Conservation (phyloP, 2,329 filamentous ascomycete species). For the Zalaria obscura region DNA sequence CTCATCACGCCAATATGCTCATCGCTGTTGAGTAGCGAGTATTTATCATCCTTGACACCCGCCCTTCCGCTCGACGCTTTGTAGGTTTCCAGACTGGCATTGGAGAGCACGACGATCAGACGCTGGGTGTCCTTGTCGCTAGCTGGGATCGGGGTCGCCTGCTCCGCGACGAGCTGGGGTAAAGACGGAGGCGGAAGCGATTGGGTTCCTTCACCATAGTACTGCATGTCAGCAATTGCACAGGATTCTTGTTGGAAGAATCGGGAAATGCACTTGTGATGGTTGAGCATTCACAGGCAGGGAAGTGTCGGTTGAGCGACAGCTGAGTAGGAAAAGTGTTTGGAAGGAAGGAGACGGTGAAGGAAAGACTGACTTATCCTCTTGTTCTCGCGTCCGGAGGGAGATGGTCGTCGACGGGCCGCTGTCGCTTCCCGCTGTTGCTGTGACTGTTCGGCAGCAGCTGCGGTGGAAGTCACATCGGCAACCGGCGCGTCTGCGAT, state of each 20-base stretch:
- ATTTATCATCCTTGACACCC: constrained; percentile 75
- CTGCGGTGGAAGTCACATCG: no score
- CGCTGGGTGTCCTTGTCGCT: constrained; percentile 84
- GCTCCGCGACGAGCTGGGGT: constrained; percentile 85
- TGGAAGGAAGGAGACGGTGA: background rate
- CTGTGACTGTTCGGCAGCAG: no score
- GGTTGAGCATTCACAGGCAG: constrained; percentile 6
- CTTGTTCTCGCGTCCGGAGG: constrained; percentile 6
- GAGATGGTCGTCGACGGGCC: background rate
- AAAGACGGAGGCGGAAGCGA: constrained; percentile 85
- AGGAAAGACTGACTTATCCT: constrained; percentile 7
- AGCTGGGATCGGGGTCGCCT: constrained; percentile 68
- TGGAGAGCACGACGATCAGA: constrained; percentile 89
- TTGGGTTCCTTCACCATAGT: constrained; percentile 48
- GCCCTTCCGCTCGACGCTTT: constrained; percentile 57
- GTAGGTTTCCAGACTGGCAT: constrained; percentile 96
- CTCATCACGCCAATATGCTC: constrained; percentile 99
- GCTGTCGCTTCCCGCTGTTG: background rate
- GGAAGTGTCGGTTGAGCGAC: background rate
- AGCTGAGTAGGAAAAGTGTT: background rate
- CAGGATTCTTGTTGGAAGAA: constrained; percentile 9
- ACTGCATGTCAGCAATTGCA: constrained; percentile 7
- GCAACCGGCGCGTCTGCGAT: no score
- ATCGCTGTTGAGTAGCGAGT: constrained; percentile 93
- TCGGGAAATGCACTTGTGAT: constrained; percentile 1